These are phyloP conservation scores for Trifolium fragiferum DNA, from an alignment of 306 rosid genomes.

Conservation along the genomic window DNA sequence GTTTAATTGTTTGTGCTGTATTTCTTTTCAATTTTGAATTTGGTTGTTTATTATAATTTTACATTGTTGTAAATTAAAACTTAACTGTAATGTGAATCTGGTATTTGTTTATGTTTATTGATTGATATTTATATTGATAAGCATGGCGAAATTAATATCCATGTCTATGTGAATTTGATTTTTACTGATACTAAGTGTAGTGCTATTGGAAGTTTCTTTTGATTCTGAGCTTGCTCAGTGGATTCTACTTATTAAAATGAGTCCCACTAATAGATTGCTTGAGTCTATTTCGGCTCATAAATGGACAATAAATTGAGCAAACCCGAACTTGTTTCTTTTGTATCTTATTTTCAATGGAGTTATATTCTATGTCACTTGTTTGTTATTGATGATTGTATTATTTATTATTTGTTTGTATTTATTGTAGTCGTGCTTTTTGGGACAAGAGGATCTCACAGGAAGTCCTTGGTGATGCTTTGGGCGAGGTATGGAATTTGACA, in stretches of 20 bases:
- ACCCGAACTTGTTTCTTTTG: no score
- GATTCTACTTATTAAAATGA: no score
- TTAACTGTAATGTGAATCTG: not conserved
- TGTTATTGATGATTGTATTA: not conserved
- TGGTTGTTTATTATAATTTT: not conserved
- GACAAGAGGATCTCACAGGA: conserved; percentile 55
- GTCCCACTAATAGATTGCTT: no score
- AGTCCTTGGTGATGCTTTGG: conserved; percentile 47
- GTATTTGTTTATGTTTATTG: not conserved
- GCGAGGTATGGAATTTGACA: conserved; percentile 36
- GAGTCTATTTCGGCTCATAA: no score
- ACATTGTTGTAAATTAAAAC: not conserved
- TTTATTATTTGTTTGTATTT: no score
- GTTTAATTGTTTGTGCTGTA: not conserved
- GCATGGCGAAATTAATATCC: not conserved
- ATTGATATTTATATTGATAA: not conserved
- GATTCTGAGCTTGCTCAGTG: no score
- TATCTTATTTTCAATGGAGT: no score
- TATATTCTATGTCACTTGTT: no score
- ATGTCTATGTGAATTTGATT: not conserved
- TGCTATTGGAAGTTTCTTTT: not conserved
- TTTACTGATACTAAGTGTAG: not conserved
- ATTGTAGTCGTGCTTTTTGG: conserved; percentile 46
- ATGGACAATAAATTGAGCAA: no score
- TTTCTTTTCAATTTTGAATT: not conserved